Base-by-base conservation (phyloP, 1,284 basidiomycete species). In the Phellopilus nigrolimitatus region DNA sequence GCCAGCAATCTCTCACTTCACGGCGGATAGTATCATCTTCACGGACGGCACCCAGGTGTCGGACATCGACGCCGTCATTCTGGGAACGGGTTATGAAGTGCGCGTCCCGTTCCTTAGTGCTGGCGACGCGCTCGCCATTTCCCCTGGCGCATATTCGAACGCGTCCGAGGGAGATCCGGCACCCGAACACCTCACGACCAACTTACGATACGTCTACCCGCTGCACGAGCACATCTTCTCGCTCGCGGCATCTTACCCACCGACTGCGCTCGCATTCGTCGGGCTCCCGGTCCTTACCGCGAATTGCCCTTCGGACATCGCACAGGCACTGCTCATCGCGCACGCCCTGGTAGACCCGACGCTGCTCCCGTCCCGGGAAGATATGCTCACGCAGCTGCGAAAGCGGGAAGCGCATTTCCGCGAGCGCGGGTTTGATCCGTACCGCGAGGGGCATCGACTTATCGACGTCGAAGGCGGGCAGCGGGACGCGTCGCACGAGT, bases 81-180 rank as follows among this genome's bases (percentile, higher is more conserved):
- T 79, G 8, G 79, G 65, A 0, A 81, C 78, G 0, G 80, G 80
- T 4, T 82, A 81, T 55, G 71, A 79, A 48, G 56, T 73, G 49
- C 70, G 68, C 27, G 65, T 78, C 5, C 78, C 78, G 0, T 81
- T 80, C 65, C 70, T 82, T 13, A 71, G 73, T 36, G 58, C 54
- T 13, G 63, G 70, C 39, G 62, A 68, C 31, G 63, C 63, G 17
- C 57, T 75, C 31, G 45, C 52, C 19, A 47, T 66, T 15, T 56
- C 56, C 28, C 58, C 56, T 17, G 24, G 36, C 6, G 31, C 46
- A 21, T n/a, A n/a, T n/a, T n/a, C n/a, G 37, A 49, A 17, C 45
- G 9, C 31, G 12, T 31, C 28, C 45, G n/a, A 24, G 10, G 44
- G 37, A 24, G 7, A 19, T n/a, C 40, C 51, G 7, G 25, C 6